These are phyloP conservation scores for Diaporthe citri DNA, from an alignment of 2,329 filamentous ascomycete species.

Conservation along the genomic window DNA sequence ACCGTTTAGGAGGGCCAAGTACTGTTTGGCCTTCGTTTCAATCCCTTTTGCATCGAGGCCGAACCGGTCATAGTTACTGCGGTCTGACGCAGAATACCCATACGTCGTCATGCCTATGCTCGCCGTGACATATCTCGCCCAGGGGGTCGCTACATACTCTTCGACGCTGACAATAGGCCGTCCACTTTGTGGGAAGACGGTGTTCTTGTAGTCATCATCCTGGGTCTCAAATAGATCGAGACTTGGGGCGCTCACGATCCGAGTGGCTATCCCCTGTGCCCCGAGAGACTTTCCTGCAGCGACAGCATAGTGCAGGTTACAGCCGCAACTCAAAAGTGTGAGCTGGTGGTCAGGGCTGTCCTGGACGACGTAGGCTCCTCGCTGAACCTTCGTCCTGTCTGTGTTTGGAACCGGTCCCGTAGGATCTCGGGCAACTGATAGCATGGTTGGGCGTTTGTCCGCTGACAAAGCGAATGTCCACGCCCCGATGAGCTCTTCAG, in stretches of 20 bases:
- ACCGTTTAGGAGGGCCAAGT: constrained; percentile 33
- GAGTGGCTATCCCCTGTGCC: constrained; percentile 2
- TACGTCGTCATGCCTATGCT: constrained; percentile 59
- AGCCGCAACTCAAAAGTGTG: constrained; percentile 44
- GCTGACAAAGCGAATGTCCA: constrained; percentile 59
- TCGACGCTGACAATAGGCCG: constrained; percentile 49
- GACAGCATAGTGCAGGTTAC: constrained; percentile 54
- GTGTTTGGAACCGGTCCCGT: constrained; percentile 47
- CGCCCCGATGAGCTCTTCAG: constrained; percentile 69
- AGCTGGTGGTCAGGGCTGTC: constrained; percentile 48
- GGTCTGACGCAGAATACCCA: constrained; percentile 60
- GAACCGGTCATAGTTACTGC: constrained; percentile 61
- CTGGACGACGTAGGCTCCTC: constrained; percentile 48
- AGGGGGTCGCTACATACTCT: constrained; percentile 60
- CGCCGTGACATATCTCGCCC: constrained; percentile 63
- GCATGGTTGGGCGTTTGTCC: constrained; percentile 46
- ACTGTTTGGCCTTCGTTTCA: constrained; percentile 40
- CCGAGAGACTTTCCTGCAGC: constrained; percentile 49
- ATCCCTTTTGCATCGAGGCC: constrained; percentile 55
- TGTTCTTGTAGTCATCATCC: constrained; percentile 42
- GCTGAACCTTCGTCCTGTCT: constrained; percentile 46
- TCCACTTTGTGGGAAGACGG: constrained; percentile 51
- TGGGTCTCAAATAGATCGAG: constrained; percentile 40
- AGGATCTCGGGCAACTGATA: constrained; percentile 53
- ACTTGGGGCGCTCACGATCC: constrained; percentile 39